Evolutionary conservation across 176 grass and related monocot genomes (phyloP), one percentile per base, ranked within the genome.

Genomic region (Lolium multiflorum): DNA sequence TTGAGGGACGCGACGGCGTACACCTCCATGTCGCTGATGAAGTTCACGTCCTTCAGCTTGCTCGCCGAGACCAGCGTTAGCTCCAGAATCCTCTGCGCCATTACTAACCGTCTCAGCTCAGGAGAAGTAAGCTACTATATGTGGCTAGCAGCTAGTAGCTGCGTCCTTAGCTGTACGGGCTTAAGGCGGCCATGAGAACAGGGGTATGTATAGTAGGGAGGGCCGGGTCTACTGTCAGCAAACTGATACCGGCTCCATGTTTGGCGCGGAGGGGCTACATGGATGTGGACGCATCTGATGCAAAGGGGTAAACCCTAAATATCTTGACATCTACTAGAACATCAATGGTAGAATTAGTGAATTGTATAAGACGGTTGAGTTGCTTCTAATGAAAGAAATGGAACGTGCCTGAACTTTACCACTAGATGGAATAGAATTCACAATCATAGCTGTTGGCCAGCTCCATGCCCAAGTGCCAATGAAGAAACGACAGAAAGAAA

Each of bases 1-100:
- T 82, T 62, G 71, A 90, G 14, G 75, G 84, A 89, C 22, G 41
- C 66, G 0, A 89, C 81, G 2, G 87, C 87, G 78, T 87, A 92
- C 56, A 87, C 87, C 51, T 83, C 49, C 79, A 92, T 83, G 46
- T 79, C 79, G 17, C 84, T 84, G 74, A 92, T 39, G 21, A 80
- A 5, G 68, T 81, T 87, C 11, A 92, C 91, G 15, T 77, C 79
- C 71, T 89, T 89, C 22, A 92, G 87, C 18, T 89, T 79, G 52
- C 79, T 78, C 6, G 87, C 87, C 47, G 87, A 92, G 12, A 89
- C 52, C 25, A 92, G 74, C 25, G 87, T 92, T 46, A 92, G 20
- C 56, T 92, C 91, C 70, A 92, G 31, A 55, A 59, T 20, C 26
- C 87, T 61, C 65, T 84, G 80, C 77, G 43, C n/a, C 70, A 73